Base-by-base conservation (phyloP, 2,329 filamentous ascomycete genomes). In the Diaporthe ampelina region DNA sequence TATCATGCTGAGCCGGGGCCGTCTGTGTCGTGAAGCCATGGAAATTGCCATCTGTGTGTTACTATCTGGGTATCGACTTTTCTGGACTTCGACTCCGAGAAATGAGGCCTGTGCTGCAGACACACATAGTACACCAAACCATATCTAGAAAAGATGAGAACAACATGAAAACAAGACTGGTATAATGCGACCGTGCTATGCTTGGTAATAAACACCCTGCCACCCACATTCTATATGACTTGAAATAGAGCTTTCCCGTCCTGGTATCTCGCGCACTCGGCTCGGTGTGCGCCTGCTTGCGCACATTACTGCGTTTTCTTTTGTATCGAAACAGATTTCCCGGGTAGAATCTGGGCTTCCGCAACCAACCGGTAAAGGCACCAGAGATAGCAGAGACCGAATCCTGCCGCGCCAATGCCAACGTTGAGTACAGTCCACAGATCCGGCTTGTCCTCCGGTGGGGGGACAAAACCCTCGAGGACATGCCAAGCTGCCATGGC, bases 401-500 rank as follows among this genome's bases (percentile, higher is more conserved):
- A 99, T 0, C 95, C 97, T 5, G 90, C 92, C 29, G 94, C 94
- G 10, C 97, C 97, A 29, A 98, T 84, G 24, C 95, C 91, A 11
- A 97, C 95, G 80, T 99, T 99, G 17, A 92, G 89, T 3, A 99
- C 95, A 4, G 97, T 92, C 96, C 96, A 99, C 1, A 99, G 85
- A 84, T 99, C 97, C 0, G 97, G 97, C 84, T 97, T 98, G 74
- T 89, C 88, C 0, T 85, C 78, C 6, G 96, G 95, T 19, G 95
- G 92, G 13, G 83, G 76, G 0, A 95, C 84, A 75, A 91, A 91
- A 1, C 89, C 89, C 78, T 98, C 94, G 0, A 91, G 85, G 17
- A 94, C 83, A 82, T 99, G 97, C 95, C 97, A 98, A 19, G 83
- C 88, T 19, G 91, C 86, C 92, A 98, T 98, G 43, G 87, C 87